phyloP scores from a whole-genome alignment of 2,329 filamentous ascomycete species.

The Penicillium thymicola region DNA sequence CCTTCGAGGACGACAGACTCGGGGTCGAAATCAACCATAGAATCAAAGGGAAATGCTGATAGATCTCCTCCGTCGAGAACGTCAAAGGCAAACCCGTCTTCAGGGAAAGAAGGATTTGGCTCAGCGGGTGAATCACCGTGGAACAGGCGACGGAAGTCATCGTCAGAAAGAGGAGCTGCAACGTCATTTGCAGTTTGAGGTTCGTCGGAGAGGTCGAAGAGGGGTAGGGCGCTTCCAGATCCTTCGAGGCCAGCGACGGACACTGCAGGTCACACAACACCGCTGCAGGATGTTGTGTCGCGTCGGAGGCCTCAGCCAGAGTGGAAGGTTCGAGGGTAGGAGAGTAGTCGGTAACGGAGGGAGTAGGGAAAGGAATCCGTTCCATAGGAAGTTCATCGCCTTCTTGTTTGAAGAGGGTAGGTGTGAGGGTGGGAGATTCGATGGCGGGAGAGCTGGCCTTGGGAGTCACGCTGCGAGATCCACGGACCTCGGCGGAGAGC shows the following conservation, averaged over 20 bases:
- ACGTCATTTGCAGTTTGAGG: constrained; percentile 56
- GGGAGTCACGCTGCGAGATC: constrained; percentile 40
- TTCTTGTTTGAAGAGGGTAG: constrained; percentile 46
- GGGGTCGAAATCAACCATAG: constrained; percentile 55
- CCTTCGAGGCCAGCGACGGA: constrained; percentile 70
- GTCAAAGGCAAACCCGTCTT: constrained; percentile 72
- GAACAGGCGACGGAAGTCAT: constrained; percentile 61
- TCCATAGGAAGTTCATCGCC: constrained; percentile 41
- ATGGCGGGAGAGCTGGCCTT: constrained; percentile 35
- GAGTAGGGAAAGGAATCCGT: constrained; percentile 40
- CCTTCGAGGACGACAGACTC: constrained; percentile 45
- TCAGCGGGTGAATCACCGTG: constrained; percentile 65
- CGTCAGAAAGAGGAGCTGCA: constrained; percentile 65
- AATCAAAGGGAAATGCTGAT: constrained; percentile 53
- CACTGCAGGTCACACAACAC: constrained; percentile 99
- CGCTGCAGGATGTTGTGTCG: constrained; percentile 99
- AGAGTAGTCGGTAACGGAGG: constrained; percentile 39
- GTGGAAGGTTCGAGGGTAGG: constrained; percentile 41
- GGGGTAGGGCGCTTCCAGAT: constrained; percentile 47
- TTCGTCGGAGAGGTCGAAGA: constrained; percentile 42
- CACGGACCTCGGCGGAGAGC: constrained; percentile 46
- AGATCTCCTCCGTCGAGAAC: constrained; percentile 53
- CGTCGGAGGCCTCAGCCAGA: constrained; percentile 66
- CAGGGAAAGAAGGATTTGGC: constrained; percentile 72
- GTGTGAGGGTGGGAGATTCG: constrained; percentile 40